phyloP scores from a whole-genome alignment of 2,329 filamentous ascomycete species.

The Escovopsis sp. region DNA sequence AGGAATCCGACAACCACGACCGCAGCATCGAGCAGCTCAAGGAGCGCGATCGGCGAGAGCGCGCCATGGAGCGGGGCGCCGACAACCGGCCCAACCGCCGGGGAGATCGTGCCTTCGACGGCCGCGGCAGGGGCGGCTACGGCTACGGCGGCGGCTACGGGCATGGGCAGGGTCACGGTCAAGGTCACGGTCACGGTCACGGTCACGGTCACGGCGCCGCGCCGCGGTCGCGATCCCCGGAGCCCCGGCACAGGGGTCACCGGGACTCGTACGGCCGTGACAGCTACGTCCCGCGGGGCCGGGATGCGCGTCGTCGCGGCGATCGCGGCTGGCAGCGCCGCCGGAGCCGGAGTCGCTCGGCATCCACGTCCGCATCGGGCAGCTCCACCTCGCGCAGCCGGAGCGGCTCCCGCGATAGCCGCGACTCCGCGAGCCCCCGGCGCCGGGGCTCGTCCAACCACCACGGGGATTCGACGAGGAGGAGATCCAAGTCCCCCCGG shows the following conservation, averaged over 20 bases:
- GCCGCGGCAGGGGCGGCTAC: slow-evolving; percentile 25
- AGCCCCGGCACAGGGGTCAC: slow-evolving; percentile 26
- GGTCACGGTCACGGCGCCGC: slow-evolving; percentile 15
- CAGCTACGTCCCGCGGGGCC: slow-evolving; percentile 37
- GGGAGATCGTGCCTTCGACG: slow-evolving; percentile 35
- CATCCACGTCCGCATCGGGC: slow-evolving; percentile 17
- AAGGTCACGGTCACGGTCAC: too few species aligned
- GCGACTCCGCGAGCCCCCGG: slow-evolving; percentile 19
- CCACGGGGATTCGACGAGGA: slow-evolving; percentile 19
- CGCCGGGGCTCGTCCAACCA: slow-evolving; percentile 20
- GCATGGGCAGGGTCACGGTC: too few species aligned
- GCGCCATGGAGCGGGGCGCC: slow-evolving; percentile 34
- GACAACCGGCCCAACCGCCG: slow-evolving; percentile 41
- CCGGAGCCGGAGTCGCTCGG: slow-evolving; percentile 17
- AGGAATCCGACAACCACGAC: slow-evolving; percentile 57
- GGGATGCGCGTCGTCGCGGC: slow-evolving; percentile 20
- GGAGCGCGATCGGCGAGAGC: slow-evolving; percentile 45
- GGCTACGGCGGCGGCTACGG: not conserved
- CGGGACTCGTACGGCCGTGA: slow-evolving; percentile 34
- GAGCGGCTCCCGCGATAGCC: slow-evolving; percentile 16
- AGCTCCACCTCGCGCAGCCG: slow-evolving; percentile 21
- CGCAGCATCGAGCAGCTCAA: slow-evolving; percentile 54
- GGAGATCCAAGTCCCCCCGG: slow-evolving; percentile 25
- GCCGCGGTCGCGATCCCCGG: slow-evolving; percentile 34
- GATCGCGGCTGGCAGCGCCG: slow-evolving; percentile 26